phyloP scores from a whole-genome alignment of 768 basidiomycete genomes.

The Agaricus bisporus region DNA sequence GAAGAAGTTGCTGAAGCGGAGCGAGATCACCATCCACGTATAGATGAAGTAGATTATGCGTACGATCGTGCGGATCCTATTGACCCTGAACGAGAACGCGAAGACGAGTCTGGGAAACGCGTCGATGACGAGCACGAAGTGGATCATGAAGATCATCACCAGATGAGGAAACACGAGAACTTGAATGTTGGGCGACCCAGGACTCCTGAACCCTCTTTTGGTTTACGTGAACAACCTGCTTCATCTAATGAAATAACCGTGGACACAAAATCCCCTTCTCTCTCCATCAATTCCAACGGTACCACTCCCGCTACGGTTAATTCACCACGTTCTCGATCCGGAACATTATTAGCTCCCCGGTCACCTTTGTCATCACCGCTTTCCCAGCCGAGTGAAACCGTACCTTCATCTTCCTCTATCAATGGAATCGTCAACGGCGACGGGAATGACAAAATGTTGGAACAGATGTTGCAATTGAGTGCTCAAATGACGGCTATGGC shows the following conservation, averaged over 20 bases:
- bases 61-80: conserved; percentile 12
- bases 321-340: conserved; percentile 8
- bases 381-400: conserved; percentile 15
- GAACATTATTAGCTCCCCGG: conserved; percentile 6
- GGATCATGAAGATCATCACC: conserved; percentile 42
- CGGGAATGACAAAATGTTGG: conserved; percentile 34
- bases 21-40: conserved; percentile 15
- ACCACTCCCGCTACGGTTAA: not conserved
- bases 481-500: conserved; percentile 73
- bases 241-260: not conserved
- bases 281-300: not conserved
- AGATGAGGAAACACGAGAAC: conserved; percentile 28
- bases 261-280: not conserved
- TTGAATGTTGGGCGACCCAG: conserved; percentile 53
- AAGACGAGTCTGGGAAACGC: not conserved
- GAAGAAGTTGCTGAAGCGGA: conserved; percentile 33
- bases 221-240: conserved; percentile 20
- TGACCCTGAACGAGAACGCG: conserved; percentile 9
- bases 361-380: conserved; percentile 21
- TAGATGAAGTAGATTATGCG: conserved; percentile 12
- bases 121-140: conserved; percentile 26
- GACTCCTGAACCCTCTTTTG: conserved; percentile 67
- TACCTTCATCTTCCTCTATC: no score
- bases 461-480: conserved; percentile 61
- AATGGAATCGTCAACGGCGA: not conserved